phyloP scores from a whole-genome alignment of 164 flowering plant species.

The Taxillus chinensis region DNA sequence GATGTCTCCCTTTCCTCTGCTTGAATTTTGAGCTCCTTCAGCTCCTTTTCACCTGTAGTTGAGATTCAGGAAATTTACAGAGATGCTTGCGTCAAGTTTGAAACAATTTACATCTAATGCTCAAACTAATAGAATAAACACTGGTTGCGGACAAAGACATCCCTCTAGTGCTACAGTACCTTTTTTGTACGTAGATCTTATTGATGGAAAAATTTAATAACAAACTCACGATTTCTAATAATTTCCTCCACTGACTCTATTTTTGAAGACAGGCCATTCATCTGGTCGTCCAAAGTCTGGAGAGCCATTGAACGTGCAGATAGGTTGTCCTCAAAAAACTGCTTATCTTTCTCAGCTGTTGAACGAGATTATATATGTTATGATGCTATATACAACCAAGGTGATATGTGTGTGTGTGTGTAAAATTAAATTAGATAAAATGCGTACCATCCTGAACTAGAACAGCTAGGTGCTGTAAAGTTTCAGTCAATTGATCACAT shows the following conservation, averaged over 20 bases:
- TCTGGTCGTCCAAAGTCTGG: constrained; percentile 50
- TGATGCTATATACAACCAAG: too few species aligned
- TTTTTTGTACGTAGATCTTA: neutral
- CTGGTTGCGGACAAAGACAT: neutral
- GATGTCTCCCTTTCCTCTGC: constrained; percentile 42
- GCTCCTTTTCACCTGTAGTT: constrained; percentile 51
- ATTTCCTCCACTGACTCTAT: constrained; percentile 51
- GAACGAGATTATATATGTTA: too few species aligned
- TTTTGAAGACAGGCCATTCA: constrained; percentile 46
- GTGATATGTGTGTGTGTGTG: too few species aligned
- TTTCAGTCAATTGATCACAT: constrained; percentile 85
- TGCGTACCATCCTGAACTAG: constrained; percentile 73
- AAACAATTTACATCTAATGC: neutral
- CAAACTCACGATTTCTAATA: constrained; percentile 43
- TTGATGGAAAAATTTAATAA: neutral
- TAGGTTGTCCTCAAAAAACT: constrained; percentile 49
- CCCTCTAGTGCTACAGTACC: neutral
- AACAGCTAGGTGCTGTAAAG: constrained; percentile 61
- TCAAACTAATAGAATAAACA: too few species aligned
- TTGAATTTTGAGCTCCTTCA: constrained; percentile 45
- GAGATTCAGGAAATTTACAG: neutral
- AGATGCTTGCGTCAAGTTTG: neutral
- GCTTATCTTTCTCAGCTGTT: constrained; percentile 85
- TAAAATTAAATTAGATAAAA: too few species aligned
- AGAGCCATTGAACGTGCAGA: constrained; percentile 41